Percentiles rank a stretch among this genome's conserved stretches.
phyloP scores from a whole-genome alignment of 2,329 filamentous ascomycete species.

The Phoma sp. region DNA sequence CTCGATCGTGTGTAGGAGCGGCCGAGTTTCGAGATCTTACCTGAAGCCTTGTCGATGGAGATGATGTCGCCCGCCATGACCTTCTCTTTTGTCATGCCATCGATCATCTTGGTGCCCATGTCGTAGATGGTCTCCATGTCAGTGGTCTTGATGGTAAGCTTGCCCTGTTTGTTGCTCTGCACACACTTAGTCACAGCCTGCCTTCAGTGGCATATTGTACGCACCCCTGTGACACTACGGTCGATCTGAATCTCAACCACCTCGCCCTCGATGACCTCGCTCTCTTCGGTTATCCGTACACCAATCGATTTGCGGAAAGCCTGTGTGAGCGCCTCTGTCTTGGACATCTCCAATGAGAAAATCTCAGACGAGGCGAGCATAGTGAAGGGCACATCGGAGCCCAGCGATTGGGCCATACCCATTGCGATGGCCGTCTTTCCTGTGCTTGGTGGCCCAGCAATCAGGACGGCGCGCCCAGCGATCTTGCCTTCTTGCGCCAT shows the following conservation, averaged over 20 bases:
- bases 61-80: slow-evolving; percentile 99
- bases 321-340: slow-evolving; percentile 96
- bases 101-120: slow-evolving; percentile 99
- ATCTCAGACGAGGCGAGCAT: slow-evolving; percentile 96
- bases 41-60: slow-evolving; percentile 97
- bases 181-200: slow-evolving; percentile 17
- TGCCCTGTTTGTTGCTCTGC: slow-evolving; percentile 92
- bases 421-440: slow-evolving; percentile 99
- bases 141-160: slow-evolving; percentile 98
- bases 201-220: slow-evolving; percentile 12
- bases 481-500: slow-evolving; percentile 99
- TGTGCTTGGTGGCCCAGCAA: slow-evolving; percentile 94
- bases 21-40: slow-evolving; percentile 96
- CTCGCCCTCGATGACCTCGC: slow-evolving; percentile 98
- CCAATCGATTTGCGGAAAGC: slow-evolving; percentile 99
- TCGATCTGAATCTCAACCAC: slow-evolving; percentile 99
- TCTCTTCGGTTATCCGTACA: slow-evolving; percentile 98
- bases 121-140: slow-evolving; percentile 99
- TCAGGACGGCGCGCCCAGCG: slow-evolving; percentile 90
- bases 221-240: slow-evolving; percentile 85
- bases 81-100: slow-evolving; percentile 98
- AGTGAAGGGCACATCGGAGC: slow-evolving; percentile 93
- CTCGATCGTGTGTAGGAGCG: slow-evolving; percentile 92
- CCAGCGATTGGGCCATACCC: slow-evolving; percentile 97
- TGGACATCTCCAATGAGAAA: slow-evolving; percentile 98